These are phyloP conservation scores for Phytophthora nicotianae DNA, from an alignment of 352 stramenopile genomes.

Conservation along the genomic window DNA sequence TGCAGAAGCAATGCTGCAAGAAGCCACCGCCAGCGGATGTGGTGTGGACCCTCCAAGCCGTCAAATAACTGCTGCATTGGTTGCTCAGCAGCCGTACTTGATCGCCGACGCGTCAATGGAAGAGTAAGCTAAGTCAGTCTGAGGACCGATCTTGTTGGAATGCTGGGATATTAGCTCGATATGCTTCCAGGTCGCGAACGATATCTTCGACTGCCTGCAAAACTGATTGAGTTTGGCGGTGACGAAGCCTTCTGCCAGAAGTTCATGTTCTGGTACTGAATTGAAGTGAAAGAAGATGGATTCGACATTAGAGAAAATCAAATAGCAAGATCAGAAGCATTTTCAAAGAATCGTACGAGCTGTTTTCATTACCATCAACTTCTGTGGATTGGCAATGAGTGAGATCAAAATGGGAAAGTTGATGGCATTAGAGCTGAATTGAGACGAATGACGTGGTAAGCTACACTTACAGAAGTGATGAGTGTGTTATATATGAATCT, in stretches of 20 bases:
- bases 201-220: slow-evolving; percentile 45
- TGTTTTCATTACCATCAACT: slow-evolving; percentile 11
- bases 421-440: slow-evolving; percentile 38
- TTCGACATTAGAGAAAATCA: slow-evolving; percentile 13
- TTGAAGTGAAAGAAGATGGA: neutral
- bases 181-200: slow-evolving; percentile 40
- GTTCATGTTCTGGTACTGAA: slow-evolving; percentile 10
- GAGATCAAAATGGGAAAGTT: too few relatives aligned
- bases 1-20: slow-evolving; percentile 61
- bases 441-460: slow-evolving; percentile 33
- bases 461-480: slow-evolving; percentile 22
- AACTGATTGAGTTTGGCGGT: slow-evolving; percentile 24
- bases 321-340: slow-evolving; percentile 9
- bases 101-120: slow-evolving; percentile 47
- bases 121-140: slow-evolving; percentile 42
- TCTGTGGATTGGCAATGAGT: too few relatives aligned
- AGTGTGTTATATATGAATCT: too few relatives aligned
- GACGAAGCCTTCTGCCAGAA: slow-evolving; percentile 11
- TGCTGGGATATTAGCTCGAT: slow-evolving; percentile 12
- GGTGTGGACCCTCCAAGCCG: slow-evolving; percentile 2
- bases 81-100: slow-evolving; percentile 31
- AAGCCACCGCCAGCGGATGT: slow-evolving; percentile 31
- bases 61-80: slow-evolving; percentile 14
- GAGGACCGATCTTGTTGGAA: slow-evolving; percentile 3
- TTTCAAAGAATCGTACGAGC: slow-evolving; percentile 1